Evolutionary conservation across 2,329 filamentous ascomycete genomes (phyloP), one percentile per base, ranked within the genome.

Genomic region (Sarocladium oryzae): DNA sequence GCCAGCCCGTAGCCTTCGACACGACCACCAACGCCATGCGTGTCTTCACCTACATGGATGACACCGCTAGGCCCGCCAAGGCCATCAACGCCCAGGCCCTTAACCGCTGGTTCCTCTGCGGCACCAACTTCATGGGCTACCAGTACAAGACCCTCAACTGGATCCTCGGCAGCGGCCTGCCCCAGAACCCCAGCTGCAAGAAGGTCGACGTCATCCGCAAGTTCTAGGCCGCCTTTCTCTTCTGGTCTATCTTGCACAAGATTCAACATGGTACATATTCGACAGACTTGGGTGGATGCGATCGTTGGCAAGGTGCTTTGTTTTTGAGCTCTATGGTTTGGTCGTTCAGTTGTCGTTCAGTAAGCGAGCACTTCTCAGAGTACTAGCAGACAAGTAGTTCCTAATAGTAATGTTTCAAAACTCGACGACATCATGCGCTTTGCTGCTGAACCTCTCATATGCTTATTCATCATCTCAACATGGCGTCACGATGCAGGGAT

Each of bases 1-100:
- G 13, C 43, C 61, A 62, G 54, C 53, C 54, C 51, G 56, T 60
- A 23, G 56, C 55, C 55, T 61, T 61, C 50, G 57, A 58, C 45
- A 50, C 52, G n/a, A 45, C 54, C 32, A 18, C 30, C 7, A 36
- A 52, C 13, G 36, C 24, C 1, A 26, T 60, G 18, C 52, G 49
- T 37, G 35, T 58, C 49, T 15, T 57, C 18, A 53, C 41, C 53
- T 56, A 54, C 50, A 26, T 57, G 26, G 53, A 62, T 36, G 56
- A 61, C 52, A 56, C 49, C 37, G 40, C 40, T 16, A 52, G 49
- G 24, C 41, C 41, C n/a, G 13, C 35, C 16, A 20, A 30, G 32
- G 15, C 35, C 23, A 38, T 20, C 32, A 36, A 24, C 1, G 16
- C 35, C 4, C 48, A n/a, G 26, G 58, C 52, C 15, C 51, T 57